A percentile compares a stretch with the other conserved stretches of the same genome.
phyloP scores from a whole-genome alignment of 2,329 filamentous ascomycete species.

The Neoarthrinium moseri region DNA sequence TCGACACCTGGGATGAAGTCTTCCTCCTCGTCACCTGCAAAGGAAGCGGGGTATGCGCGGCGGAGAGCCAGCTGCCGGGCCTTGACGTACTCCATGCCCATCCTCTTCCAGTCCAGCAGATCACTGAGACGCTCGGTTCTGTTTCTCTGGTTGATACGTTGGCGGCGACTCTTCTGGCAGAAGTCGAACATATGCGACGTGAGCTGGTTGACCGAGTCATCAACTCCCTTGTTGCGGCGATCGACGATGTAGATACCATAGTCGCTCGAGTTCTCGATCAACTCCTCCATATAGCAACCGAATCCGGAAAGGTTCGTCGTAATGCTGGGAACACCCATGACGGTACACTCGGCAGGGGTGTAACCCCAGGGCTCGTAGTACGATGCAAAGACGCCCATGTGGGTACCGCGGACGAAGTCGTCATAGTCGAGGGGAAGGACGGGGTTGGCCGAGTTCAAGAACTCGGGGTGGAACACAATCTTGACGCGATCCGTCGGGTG shows the following conservation, averaged over 20 bases:
- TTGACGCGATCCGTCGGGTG: constrained; percentile 94
- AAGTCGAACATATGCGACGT: constrained; percentile 93
- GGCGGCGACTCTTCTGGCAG: constrained; percentile 85
- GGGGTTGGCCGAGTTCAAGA: constrained; percentile 92
- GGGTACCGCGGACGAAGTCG: constrained; percentile 95
- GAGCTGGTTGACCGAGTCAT: constrained; percentile 96
- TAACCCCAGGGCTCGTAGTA: constrained; percentile 99
- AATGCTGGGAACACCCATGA: constrained; percentile 98
- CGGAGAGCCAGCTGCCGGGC: constrained; percentile 88
- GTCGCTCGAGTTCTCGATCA: constrained; percentile 96
- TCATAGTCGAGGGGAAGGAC: constrained; percentile 96
- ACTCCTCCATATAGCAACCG: constrained; percentile 98
- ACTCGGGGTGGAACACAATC: constrained; percentile 96
- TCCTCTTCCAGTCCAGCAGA: constrained; percentile 96
- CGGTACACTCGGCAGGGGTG: constrained; percentile 95
- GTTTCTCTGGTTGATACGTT: constrained; percentile 98
- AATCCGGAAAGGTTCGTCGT: constrained; percentile 98
- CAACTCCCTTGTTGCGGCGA: constrained; percentile 88
- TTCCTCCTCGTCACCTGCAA: constrained; percentile 76
- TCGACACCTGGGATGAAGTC: constrained; percentile 92
- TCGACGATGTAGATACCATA: constrained; percentile 99
- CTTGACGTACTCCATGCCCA: constrained; percentile 99
- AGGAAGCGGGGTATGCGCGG: constrained; percentile 87
- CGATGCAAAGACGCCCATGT: constrained; percentile 92
- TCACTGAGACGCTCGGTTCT: constrained; percentile 93